Base-by-base conservation (phyloP, 1,284 basidiomycete species). In the Naganishia sp. region DNA sequence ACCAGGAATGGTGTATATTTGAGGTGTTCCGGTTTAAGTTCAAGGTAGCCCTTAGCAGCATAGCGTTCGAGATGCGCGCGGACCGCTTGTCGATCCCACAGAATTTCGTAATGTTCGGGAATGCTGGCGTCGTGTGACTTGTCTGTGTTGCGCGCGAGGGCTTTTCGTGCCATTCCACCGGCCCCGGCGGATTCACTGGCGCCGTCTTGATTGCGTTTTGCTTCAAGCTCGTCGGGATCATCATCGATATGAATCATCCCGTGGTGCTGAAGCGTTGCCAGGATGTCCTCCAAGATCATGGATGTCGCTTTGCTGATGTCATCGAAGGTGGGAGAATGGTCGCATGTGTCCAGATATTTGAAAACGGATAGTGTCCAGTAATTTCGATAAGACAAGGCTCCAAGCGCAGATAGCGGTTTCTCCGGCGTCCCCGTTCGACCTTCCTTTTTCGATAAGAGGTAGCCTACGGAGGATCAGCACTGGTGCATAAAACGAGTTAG, bases 321-420 rank as follows among this genome's bases (percentile, higher is more conserved):
- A 84, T 93, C 88, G 58, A 96, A 80, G n/a, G 86, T 83, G 7
- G 86, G 67, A n/a, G 68, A 66, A 25, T 56, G 49, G 13, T 61
- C 13, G 3, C 67, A 85, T 13, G 82, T 84, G 56, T 82, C 82
- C 61, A 96, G 83, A 77, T 88, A 93, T 64, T 88, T 84, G 85
- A 93, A 93, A 62, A 99, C 80, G n/a, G 92, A 84, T 56, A 95
- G 81, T 13, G 88, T 92, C 96, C 96, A 99, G 76, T 99, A 99
- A 71, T 89, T 94, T 78, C 85, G 88, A 81, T 99, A 99, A 39
- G 93, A 90, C 58, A 97, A 82, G 13, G 90, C 88, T 39, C 94
- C 94, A 23, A 97, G 84, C 32, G 86, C 88, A 31, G 92, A 95
- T 15, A 97, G 85, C 6, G 94, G 94, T 73, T 94, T 92, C 77